Percentiles rank a stretch among this genome's conserved stretches.
Conservation (phyloP, 139 green algal species). For the Volvox reticuliferus region DNA sequence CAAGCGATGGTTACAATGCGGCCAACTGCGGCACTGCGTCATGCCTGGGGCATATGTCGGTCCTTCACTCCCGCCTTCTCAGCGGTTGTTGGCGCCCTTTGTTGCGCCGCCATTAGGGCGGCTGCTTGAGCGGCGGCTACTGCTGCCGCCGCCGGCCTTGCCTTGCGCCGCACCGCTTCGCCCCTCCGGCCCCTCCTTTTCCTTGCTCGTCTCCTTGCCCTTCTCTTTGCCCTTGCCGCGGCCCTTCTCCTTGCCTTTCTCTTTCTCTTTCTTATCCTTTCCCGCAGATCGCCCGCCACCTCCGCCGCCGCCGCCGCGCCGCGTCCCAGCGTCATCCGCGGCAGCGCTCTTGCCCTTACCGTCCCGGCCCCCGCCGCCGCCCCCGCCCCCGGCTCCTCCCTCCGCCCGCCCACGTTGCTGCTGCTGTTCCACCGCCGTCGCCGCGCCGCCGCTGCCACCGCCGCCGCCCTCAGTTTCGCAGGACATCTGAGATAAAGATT, state of each 20-base stretch:
- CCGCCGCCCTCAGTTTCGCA: not conserved
- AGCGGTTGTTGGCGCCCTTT: not conserved
- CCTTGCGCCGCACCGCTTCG: not conserved
- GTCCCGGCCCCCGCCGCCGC: no score
- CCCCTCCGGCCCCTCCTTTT: not conserved
- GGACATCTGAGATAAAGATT: not conserved
- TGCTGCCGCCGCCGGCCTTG: not conserved
- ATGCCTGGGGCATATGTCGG: no score
- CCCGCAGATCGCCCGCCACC: not conserved
- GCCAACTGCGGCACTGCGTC: no score
- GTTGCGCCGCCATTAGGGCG: not conserved
- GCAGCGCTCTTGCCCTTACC: not conserved
- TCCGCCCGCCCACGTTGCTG: not conserved
- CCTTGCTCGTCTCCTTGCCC: not conserved
- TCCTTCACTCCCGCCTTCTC: not conserved
- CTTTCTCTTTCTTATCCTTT: not conserved
- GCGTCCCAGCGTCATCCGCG: not conserved
- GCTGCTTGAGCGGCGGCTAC: not conserved
- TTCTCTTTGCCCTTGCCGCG: not conserved
- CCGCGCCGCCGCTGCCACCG: not conserved
- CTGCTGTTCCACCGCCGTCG: not conserved
- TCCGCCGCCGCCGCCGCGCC: not conserved
- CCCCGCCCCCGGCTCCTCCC: not conserved
- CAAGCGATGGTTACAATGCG: no score
- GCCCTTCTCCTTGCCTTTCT: not conserved